phyloP scores from a whole-genome alignment of 1,139 yeast genomes.

The Martiniozyma asiatica region DNA sequence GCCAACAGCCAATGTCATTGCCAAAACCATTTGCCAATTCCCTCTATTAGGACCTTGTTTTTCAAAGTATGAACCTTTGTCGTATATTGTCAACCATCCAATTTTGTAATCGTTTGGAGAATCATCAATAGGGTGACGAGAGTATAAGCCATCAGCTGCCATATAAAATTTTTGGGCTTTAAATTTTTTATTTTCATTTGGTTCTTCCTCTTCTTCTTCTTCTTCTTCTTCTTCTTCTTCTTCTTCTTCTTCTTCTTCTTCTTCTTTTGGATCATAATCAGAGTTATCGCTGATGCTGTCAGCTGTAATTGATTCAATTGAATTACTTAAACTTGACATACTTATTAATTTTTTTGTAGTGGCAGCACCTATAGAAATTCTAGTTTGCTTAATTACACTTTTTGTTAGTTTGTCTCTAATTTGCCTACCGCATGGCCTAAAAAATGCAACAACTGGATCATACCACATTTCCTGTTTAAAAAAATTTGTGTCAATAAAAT shows the following conservation, averaged over 20 bases:
- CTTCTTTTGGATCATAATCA: not conserved
- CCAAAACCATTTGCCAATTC: constrained; percentile 43
- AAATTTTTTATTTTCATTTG: constrained; percentile 11
- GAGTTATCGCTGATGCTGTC: constrained; percentile 1
- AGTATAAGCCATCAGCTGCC: constrained; percentile 46
- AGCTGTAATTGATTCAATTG: constrained; percentile 7
- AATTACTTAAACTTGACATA: constrained; percentile 7
- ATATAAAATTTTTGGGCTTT: constrained; percentile 25
- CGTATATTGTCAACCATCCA: constrained; percentile 56
- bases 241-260: constrained; percentile 5
- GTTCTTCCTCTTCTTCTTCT: constrained; percentile 12
- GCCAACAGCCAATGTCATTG: constrained; percentile 43
- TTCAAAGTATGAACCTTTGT: constrained; percentile 24
- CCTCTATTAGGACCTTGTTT: constrained; percentile 25
- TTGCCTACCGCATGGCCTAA: constrained; percentile 41
- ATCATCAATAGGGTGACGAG: constrained; percentile 41
- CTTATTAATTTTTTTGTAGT: constrained; percentile 6
- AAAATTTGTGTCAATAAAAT: constrained; percentile 18
- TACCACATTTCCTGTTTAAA: constrained; percentile 13
- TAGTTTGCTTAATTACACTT: constrained; percentile 18
- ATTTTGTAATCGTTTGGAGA: constrained; percentile 45
- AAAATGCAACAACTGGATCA: constrained; percentile 33
- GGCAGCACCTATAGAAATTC: constrained; percentile 5
- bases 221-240: constrained; percentile 8
- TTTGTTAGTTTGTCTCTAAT: constrained; percentile 31